A percentile compares a stretch with the other conserved stretches of the same genome.
These are phyloP conservation scores for Neonectria sp. DNA, from an alignment of 2,329 filamentous ascomycete species.

Conservation along the genomic window DNA sequence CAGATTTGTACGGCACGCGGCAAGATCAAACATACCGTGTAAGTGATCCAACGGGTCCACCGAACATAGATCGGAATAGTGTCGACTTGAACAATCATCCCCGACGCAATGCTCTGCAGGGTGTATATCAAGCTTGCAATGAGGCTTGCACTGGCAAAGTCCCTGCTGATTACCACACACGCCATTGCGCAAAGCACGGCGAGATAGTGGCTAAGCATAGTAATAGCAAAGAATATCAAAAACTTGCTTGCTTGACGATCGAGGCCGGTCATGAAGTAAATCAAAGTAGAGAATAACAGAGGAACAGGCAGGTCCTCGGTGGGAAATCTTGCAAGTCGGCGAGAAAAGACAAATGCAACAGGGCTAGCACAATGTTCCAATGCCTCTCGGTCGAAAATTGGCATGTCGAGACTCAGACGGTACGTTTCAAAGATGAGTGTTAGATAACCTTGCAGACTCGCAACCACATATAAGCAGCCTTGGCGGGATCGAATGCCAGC, in stretches of 20 bases:
- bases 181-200: constrained; percentile 79
- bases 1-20: not conserved
- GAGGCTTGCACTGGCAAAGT: constrained; percentile 78
- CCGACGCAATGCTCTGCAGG: constrained; percentile 79
- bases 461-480: constrained; percentile 78
- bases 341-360: constrained; percentile 77
- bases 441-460: constrained; percentile 81
- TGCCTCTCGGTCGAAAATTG: constrained; percentile 80
- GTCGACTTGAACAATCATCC: constrained; percentile 81
- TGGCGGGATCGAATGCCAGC: constrained; percentile 81
- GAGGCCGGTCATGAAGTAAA: constrained; percentile 84
- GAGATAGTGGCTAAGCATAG: constrained; percentile 79
- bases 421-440: constrained; percentile 83
- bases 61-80: constrained; percentile 81
- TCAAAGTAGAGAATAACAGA: constrained; percentile 76
- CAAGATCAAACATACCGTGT: constrained; percentile 59
- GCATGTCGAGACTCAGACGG: constrained; percentile 80
- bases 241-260: constrained; percentile 73
- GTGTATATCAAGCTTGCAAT: constrained; percentile 81
- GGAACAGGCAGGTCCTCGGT: constrained; percentile 81
- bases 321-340: constrained; percentile 76
- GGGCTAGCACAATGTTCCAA: constrained; percentile 81
- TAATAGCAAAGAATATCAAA: constrained; percentile 78
- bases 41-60: constrained; percentile 79
- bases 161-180: constrained; percentile 74